Conservation (phyloP, 2,329 filamentous ascomycete genomes). For the Diaporthe sp. region DNA sequence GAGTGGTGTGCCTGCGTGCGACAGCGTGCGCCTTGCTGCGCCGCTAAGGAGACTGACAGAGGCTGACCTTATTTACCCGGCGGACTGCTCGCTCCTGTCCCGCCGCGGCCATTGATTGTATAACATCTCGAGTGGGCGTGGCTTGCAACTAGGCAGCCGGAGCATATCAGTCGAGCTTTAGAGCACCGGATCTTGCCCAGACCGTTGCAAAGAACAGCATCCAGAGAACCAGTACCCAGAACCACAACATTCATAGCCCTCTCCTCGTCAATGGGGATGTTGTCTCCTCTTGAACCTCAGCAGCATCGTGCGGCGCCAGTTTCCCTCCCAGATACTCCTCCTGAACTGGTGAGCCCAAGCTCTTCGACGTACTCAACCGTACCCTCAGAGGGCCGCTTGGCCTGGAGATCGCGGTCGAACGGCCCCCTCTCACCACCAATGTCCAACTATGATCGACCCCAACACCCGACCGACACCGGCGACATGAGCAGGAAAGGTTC, state of each 20-base stretch:
- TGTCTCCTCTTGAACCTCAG: conserved; percentile 63
- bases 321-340: conserved; percentile 66
- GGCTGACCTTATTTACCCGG: conserved; percentile 37
- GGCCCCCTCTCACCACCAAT: conserved; percentile 65
- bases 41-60: conserved; percentile 35
- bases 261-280: conserved; percentile 65
- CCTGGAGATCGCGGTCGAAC: conserved; percentile 56
- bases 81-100: conserved; percentile 32
- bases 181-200: background rate
- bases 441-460: conserved; percentile 67
- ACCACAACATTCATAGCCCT: background rate
- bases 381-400: conserved; percentile 55
- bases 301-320: conserved; percentile 53
- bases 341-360: conserved; percentile 65
- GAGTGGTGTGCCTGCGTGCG: conserved; percentile 31
- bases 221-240: conserved; percentile 36
- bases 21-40: conserved; percentile 22
- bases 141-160: conserved; percentile 21
- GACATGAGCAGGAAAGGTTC: conserved; percentile 56
- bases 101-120: conserved; percentile 17
- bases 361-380: conserved; percentile 61
- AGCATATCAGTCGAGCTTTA: conserved; percentile 3
- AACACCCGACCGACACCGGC: conserved; percentile 52
- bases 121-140: conserved; percentile 12
- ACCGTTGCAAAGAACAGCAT: background rate